phyloP scores from a whole-genome alignment of 345 rosid species.

The Eucalyptus globulus region DNA sequence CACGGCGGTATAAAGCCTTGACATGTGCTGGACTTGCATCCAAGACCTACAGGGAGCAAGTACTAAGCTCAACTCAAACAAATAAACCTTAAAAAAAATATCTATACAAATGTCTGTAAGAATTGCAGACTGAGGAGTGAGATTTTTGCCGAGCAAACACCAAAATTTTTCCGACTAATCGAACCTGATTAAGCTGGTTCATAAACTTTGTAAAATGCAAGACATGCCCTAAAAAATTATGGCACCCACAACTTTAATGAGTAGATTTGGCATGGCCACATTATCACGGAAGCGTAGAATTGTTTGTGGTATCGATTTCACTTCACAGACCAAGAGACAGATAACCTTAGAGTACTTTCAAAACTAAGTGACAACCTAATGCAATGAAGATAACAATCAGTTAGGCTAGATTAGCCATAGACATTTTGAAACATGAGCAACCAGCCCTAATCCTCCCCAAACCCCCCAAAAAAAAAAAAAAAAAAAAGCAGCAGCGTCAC shows the following conservation, averaged over 20 bases:
- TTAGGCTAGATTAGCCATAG: not conserved
- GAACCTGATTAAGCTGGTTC: not conserved
- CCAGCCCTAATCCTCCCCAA: not conserved
- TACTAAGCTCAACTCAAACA: not conserved
- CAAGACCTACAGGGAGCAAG: constrained; percentile 35
- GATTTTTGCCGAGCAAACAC: not conserved
- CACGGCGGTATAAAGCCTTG: constrained; percentile 88
- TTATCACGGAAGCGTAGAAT: not conserved
- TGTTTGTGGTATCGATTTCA: not conserved
- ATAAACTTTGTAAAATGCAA: not conserved
- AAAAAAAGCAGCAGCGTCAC: not conserved
- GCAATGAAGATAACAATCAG: not conserved
- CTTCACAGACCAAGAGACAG: not conserved
- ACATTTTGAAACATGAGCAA: not conserved
- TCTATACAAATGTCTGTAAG: not conserved
- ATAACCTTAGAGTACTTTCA: not conserved
- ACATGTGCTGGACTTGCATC: constrained; percentile 79
- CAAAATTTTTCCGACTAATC: not conserved
- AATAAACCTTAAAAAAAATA: not conserved
- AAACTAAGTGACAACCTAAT: not conserved
- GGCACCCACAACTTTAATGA: not conserved
- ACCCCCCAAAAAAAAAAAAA: too few relatives aligned
- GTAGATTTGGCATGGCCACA: not conserved
- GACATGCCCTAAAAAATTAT: not conserved
- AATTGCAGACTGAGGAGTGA: not conserved